Base-by-base conservation (phyloP, 306 rosid genomes). In the Begonia peltatifolia region DNA sequence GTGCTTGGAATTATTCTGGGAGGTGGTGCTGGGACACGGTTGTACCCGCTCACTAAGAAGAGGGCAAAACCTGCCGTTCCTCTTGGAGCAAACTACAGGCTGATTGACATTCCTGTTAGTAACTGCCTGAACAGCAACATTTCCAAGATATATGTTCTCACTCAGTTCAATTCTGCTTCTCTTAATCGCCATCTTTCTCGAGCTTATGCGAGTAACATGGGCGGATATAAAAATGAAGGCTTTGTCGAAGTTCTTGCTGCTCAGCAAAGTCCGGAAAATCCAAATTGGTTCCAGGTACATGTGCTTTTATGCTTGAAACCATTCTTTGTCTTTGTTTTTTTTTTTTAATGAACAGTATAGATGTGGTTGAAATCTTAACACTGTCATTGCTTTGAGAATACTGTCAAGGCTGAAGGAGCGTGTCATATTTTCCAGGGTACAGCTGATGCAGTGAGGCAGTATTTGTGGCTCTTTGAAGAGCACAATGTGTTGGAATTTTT, bases 221-320 rank as follows among this genome's bases (percentile, higher is more conserved):
- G 94, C 4, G 99, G 99, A 42, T 83, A 90, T 70, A 90, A 90
- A 48, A 90, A 83, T 44, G 99, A 90, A 62, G 99, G 99, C 9
- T 90, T 90, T 53, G 99, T 90, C 17, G 99, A 90, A 61, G 99
- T 90, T 64, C 99, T 90, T 3, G 99, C 99, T 9, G 99, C 99
- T 11, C 99, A 90, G 76, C 99, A 90, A 76, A 90, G 99, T 59
- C 95, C 99, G 0, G 99, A 90, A 74, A 90, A 90, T 66, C 99
- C 99, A 49, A 90, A 90, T 67, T 90, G 99, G 99, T 90, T 90
- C 48, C 99, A 90, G 97, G 97, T 87, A 3, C 48, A 2, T 3
- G 48, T 10, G 14, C 48, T 44, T 42, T 44, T 44, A 44, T 44
- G 6, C 38, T 44, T 47, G 2, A 55, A n/a, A 25, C 59, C 41